Conservation (phyloP, 805 yeast genomes). For the Candida maris region DNA sequence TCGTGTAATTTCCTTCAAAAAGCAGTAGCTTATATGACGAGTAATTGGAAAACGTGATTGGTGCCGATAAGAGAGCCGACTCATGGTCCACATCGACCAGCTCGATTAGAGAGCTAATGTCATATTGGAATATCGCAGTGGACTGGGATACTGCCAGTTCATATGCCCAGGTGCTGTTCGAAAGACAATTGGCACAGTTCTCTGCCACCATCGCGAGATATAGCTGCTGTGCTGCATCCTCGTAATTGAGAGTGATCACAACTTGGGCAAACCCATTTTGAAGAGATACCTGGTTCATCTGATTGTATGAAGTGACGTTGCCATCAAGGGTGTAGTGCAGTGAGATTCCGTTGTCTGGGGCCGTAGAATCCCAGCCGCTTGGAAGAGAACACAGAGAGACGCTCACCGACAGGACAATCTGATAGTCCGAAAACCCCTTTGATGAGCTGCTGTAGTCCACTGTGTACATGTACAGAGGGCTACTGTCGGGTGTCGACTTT, state of each 20-base stretch:
- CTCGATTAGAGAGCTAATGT: slow-evolving; percentile 48
- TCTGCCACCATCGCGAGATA: slow-evolving; percentile 24
- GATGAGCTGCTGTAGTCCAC: slow-evolving; percentile 32
- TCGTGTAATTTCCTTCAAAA: slow-evolving; percentile 11
- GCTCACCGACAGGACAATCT: slow-evolving; percentile 45
- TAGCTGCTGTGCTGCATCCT: slow-evolving; percentile 9
- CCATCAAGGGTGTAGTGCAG: slow-evolving; percentile 27
- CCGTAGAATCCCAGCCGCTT: slow-evolving; percentile 7
- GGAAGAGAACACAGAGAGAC: slow-evolving; percentile 48
- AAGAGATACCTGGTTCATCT: slow-evolving; percentile 13
- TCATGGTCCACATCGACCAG: slow-evolving; percentile 67
- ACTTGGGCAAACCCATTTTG: slow-evolving; percentile 16
- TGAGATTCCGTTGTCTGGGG: slow-evolving; percentile 20
- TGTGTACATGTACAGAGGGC: background rate
- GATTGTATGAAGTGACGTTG: slow-evolving; percentile 10
- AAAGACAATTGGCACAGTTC: slow-evolving; percentile 15
- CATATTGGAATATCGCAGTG: slow-evolving; percentile 67
- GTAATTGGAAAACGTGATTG: slow-evolving; percentile 2
- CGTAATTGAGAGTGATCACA: slow-evolving; percentile 11
- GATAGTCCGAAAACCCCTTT: slow-evolving; percentile 43
- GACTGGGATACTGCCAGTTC: slow-evolving; percentile 61
- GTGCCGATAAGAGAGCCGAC: slow-evolving; percentile 49
- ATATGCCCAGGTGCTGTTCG: slow-evolving; percentile 47
- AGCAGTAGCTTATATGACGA: slow-evolving; percentile 7
- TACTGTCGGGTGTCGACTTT: background rate